Base-by-base conservation (phyloP, 257 asterid genomes). In the Catharanthus roseus region DNA sequence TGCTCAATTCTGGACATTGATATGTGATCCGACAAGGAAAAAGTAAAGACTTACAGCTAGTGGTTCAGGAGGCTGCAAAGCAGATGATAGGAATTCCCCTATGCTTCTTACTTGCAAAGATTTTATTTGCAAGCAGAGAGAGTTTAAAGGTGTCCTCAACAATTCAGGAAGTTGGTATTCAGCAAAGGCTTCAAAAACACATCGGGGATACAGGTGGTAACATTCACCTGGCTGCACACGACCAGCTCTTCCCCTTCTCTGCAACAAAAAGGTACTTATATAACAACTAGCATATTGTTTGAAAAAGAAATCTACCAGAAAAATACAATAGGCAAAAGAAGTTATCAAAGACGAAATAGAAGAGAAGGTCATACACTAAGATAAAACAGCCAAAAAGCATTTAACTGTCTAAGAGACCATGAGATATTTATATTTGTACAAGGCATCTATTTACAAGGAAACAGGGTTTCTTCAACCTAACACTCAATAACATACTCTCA, bases 201-300 rank as follows among this genome's bases (percentile, higher is more conserved):
- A 91, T 82, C 73, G 85, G 39, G 99, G 99, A 71, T 93, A 93
- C 67, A 93, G 76, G 81, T 93, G 96, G 89, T 89, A 93, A 85
- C 99, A 91, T 83, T 88, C 99, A 16, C 97, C 99, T 54, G 99
- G 90, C 81, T 86, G 96, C 82, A 93, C 99, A 54, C 99, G 96
- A n/a, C 99, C 99, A 72, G 99, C 96, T 80, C 99, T 88, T 63
- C 99, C 99, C 83, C 91, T 85, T 85, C 99, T 91, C 99, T 93
- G 96, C 78, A 83, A 38, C 34, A 76, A 51, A 73, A 73, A 56
- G 76, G 60, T 10, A 21, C 39, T 49, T 16, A 19, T 8, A 23
- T 19, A 23, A 41, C 18, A 26, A n/a, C 44, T 10, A 24, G 42
- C 7, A 12, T 26, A 34, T n/a, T 5, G 33, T 34, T 62, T 61